Evolutionary conservation across 805 yeast species (phyloP), one percentile per base, ranked within the genome.

Genomic region (Lipomyces starkeyi): DNA sequence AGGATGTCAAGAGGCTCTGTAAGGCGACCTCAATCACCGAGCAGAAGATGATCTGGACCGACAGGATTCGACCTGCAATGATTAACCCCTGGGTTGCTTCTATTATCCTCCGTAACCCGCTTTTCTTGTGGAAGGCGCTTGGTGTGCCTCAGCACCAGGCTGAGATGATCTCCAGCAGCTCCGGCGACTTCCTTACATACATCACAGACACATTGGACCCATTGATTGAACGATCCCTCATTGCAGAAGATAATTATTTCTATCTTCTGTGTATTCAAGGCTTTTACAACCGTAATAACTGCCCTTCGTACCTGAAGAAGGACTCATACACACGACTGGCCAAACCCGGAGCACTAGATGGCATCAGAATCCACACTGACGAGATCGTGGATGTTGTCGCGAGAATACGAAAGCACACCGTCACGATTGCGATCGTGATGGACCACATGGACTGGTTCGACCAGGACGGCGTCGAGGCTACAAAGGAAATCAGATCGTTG

Each of bases 401-500:
- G 55, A 83, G 95, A 70, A 80, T 91, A 63, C 81, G 87, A 32
- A 81, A 83, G 60, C 83, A 85, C 65, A 85, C 92, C 11, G 83
- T 91, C 57, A 87, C 93, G 3, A 87, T 88, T 73, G 94, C 94
- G 40, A 85, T 91, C 55, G 89, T 91, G 63, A 91, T 91, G 97
- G 97, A 91, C 78, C 97, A 91, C 78, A 90, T 91, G 95, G 97
- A 91, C 79, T 91, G 97, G 97, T 91, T 91, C 76, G 88, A 88
- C 73, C 88, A 91, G 49, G 76, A 81, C 17, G 89, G 88, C 8
- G 74, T 74, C 2, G 93, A 89, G 25, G 93, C 91, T 13, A 79
- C 83, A 59, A 82, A 83, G 57, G 96, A 91, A 77, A 87, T 91
- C 71, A 76, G 81, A 43, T 91, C 91, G 0, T 81, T 91, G 58